Evolutionary conservation across 192 early-diverging fungal genomes (phyloP).

Genomic region (Gonapodya sp.): DNA sequence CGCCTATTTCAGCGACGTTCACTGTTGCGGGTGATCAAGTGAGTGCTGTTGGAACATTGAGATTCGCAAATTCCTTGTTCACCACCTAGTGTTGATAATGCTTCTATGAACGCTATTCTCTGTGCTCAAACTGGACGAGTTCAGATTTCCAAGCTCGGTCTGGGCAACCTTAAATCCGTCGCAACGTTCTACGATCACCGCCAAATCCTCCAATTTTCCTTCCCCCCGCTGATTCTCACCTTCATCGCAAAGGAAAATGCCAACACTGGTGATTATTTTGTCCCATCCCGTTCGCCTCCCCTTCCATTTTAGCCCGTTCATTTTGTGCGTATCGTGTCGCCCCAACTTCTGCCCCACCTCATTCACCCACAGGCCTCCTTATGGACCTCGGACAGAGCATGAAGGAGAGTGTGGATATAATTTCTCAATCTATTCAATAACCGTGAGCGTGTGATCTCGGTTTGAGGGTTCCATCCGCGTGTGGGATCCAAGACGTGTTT

Average conservation of each 20-base stretch:
- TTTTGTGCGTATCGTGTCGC: too few species aligned
- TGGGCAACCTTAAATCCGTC: neutral
- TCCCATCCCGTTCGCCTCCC: too few species aligned
- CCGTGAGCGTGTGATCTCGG: too few species aligned
- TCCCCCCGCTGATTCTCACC: neutral
- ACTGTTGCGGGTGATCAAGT: neutral
- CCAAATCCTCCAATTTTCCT: neutral
- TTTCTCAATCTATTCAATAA: neutral
- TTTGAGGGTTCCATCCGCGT: too few species aligned
- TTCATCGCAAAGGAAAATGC: neutral
- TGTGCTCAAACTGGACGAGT: too few species aligned
- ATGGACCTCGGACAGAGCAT: neutral
- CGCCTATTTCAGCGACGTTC: neutral
- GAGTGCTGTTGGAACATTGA: too few species aligned
- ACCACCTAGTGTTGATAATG: too few species aligned
- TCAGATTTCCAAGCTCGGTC: neutral
- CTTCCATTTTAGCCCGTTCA: too few species aligned
- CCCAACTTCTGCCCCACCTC: too few species aligned
- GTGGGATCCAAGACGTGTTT: too few species aligned
- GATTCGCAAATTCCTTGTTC: too few species aligned
- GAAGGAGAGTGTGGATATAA: neutral
- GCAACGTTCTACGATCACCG: neutral
- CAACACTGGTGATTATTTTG: neutral
- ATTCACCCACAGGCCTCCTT: neutral
- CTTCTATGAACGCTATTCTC: too few species aligned